Conservation (phyloP, 345 rosid species). For the Syzygium aqueum region DNA sequence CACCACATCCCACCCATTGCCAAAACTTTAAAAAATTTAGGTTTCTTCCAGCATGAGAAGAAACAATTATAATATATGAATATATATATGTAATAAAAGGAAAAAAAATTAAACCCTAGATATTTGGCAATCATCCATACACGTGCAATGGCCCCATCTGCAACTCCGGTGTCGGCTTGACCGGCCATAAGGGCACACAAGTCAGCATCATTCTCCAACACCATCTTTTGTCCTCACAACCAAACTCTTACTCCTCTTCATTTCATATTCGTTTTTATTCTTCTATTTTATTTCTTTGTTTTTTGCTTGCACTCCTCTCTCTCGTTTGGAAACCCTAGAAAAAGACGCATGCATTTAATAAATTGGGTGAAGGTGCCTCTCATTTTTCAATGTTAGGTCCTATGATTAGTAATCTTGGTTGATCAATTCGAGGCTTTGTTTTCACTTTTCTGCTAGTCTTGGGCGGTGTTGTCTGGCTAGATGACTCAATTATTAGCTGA, state of each 20-base stretch:
- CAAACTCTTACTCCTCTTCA: neutral
- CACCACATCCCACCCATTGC: neutral
- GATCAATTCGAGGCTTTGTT: neutral
- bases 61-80: neutral
- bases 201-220: constrained; percentile 25
- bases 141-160: constrained; percentile 58
- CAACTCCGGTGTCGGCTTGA: constrained; percentile 49
- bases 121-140: constrained; percentile 25
- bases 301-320: neutral
- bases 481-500: neutral
- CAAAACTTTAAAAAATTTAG: neutral
- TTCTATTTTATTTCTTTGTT: neutral
- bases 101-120: neutral
- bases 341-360: neutral
- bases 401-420: neutral
- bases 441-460: neutral
- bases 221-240: constrained; percentile 9
- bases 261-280: neutral
- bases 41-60: constrained; percentile 6
- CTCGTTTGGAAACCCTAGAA: neutral
- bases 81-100: neutral
- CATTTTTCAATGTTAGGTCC: neutral
- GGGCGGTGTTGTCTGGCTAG: neutral
- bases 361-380: neutral
- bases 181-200: constrained; percentile 25